phyloP scores from a whole-genome alignment of 345 rosid species.

The Leavenworthia alabamica region DNA sequence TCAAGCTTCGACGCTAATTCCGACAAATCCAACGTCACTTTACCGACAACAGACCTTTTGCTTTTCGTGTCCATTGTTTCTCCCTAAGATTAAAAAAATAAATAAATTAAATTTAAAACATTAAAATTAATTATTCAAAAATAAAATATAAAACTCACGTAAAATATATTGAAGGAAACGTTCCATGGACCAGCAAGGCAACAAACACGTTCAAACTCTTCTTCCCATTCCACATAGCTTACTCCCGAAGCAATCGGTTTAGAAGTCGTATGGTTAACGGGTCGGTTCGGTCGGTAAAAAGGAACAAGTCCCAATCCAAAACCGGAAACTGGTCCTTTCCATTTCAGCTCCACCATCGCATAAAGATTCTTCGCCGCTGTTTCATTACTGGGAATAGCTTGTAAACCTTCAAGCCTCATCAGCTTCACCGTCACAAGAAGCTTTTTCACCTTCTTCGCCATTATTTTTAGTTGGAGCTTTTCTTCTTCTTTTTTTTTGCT shows the following conservation, averaged over 20 bases:
- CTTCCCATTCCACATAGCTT: constrained; percentile 26
- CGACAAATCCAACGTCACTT: constrained; percentile 24
- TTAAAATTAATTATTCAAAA: neutral
- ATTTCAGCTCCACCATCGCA: constrained; percentile 26
- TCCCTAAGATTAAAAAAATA: neutral
- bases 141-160: constrained; percentile 29
- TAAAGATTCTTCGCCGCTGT: constrained; percentile 1
- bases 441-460: constrained; percentile 34
- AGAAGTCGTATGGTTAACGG: constrained; percentile 8
- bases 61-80: constrained; percentile 5
- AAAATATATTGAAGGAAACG: constrained; percentile 21
- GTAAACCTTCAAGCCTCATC: constrained; percentile 29
- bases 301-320: constrained; percentile 29
- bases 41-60: constrained; percentile 21
- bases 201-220: constrained; percentile 24
- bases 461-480: neutral
- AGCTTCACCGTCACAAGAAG: constrained; percentile 32
- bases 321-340: constrained; percentile 35
- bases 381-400: neutral
- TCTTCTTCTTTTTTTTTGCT: too few relatives aligned
- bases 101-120: neutral
- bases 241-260: constrained; percentile 10
- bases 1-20: constrained; percentile 20
- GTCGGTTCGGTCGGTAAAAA: constrained; percentile 26
- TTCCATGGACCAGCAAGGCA: constrained; percentile 31